Conservation (phyloP, 306 rosid species). For the Styphnolobium japonicum region DNA sequence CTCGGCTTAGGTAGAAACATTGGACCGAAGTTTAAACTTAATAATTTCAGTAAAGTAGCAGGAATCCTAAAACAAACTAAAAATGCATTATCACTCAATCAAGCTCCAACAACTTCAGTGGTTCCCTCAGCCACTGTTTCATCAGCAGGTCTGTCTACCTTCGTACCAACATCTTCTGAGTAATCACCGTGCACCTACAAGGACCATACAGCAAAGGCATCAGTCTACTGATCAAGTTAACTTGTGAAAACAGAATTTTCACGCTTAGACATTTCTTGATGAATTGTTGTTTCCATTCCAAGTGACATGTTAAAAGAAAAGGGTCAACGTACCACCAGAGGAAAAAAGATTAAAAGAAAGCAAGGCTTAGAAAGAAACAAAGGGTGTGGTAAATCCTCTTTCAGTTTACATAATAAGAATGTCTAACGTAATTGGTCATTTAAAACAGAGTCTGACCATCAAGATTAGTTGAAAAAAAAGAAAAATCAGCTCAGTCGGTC, state of each 20-base stretch:
- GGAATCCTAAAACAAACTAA: slow-evolving; percentile 11
- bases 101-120: slow-evolving; percentile 77
- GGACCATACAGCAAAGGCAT: neutral
- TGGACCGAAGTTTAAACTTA: neutral
- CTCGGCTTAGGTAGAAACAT: slow-evolving; percentile 10
- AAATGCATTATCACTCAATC: neutral
- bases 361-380: neutral
- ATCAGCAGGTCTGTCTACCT: slow-evolving; percentile 86
- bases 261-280: neutral
- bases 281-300: too few relatives aligned
- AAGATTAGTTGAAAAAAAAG: neutral
- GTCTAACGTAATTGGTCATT: neutral
- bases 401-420: neutral
- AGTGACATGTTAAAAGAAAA: neutral
- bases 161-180: slow-evolving; percentile 69
- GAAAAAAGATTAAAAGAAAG: neutral
- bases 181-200: slow-evolving; percentile 83
- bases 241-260: neutral
- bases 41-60: neutral
- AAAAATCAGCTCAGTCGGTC: neutral
- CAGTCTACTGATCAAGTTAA: neutral
- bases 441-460: neutral
- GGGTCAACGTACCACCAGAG: neutral
- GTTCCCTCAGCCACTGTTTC: slow-evolving; percentile 54
- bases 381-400: too few relatives aligned